A percentile compares a stretch with the other conserved stretches of the same genome.
Evolutionary conservation across 2,329 filamentous ascomycete species (phyloP).

Genomic region (Colletotrichum tropicale): DNA sequence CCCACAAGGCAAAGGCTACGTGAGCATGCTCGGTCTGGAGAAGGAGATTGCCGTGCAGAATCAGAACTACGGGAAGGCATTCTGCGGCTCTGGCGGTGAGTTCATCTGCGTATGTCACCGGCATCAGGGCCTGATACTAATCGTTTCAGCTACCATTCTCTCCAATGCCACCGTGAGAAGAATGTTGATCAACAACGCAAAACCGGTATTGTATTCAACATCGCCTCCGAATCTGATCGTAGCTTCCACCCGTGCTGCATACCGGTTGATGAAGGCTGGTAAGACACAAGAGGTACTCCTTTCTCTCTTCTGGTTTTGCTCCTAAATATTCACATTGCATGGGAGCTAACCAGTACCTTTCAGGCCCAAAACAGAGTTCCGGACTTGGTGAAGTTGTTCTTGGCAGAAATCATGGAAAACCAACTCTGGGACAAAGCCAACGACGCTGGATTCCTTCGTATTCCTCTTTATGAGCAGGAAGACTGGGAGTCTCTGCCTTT

Average conservation of each 20-base stretch:
- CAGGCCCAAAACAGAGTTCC: not conserved
- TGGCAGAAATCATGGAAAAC: conserved; percentile 25
- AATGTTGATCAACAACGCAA: conserved; percentile 23
- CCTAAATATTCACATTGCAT: too few species aligned
- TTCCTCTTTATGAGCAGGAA: conserved; percentile 27
- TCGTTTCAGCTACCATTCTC: conserved; percentile 21
- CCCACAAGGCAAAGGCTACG: conserved; percentile 49
- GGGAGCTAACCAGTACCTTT: too few species aligned
- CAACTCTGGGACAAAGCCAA: conserved; percentile 25
- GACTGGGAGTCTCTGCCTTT: conserved; percentile 26
- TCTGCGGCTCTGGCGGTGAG: conserved; percentile 39
- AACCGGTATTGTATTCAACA: conserved; percentile 21
- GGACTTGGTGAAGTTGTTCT: conserved; percentile 22
- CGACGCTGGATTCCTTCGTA: conserved; percentile 27
- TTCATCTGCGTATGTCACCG: not conserved
- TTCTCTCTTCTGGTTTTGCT: too few species aligned
- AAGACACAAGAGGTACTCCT: not conserved
- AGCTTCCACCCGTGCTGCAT: conserved; percentile 23
- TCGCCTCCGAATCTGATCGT: conserved; percentile 24
- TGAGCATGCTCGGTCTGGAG: conserved; percentile 53
- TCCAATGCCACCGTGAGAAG: conserved; percentile 21
- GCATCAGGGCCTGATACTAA: not conserved
- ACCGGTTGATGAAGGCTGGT: conserved; percentile 21
- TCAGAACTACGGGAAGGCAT: conserved; percentile 58
- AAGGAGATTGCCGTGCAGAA: conserved; percentile 51